Conservation (phyloP, 2,329 filamentous ascomycete genomes). For the Fusarium sp. region DNA sequence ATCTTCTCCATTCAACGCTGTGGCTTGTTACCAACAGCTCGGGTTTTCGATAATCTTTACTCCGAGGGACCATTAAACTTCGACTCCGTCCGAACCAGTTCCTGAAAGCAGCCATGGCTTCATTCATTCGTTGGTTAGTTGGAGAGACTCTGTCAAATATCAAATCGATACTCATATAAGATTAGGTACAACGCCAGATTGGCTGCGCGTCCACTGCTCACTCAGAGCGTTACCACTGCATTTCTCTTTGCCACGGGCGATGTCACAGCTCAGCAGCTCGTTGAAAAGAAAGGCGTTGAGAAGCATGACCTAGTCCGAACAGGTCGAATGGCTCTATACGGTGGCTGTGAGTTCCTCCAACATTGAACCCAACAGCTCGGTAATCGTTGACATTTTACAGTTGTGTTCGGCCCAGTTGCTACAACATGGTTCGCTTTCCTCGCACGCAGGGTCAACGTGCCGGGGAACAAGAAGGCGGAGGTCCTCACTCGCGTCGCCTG, state of each 20-base stretch:
- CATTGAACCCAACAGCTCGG: not conserved
- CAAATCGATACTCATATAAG: slow-evolving; percentile 21
- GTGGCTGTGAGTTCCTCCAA: slow-evolving; percentile 67
- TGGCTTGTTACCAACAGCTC: slow-evolving; percentile 29
- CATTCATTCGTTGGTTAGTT: slow-evolving; percentile 47
- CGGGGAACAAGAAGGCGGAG: slow-evolving; percentile 69
- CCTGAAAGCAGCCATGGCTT: slow-evolving; percentile 32
- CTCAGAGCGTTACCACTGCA: slow-evolving; percentile 88
- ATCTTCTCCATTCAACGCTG: slow-evolving; percentile 19
- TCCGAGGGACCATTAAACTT: slow-evolving; percentile 25
- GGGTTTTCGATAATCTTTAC: slow-evolving; percentile 7
- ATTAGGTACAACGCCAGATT: slow-evolving; percentile 86
- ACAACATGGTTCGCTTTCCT: slow-evolving; percentile 89
- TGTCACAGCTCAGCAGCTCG: slow-evolving; percentile 86
- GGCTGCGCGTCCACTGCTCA: slow-evolving; percentile 83
- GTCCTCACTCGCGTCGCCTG: slow-evolving; percentile 79
- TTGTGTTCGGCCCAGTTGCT: slow-evolving; percentile 86
- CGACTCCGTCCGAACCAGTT: not conserved
- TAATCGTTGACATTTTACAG: slow-evolving; percentile 51
- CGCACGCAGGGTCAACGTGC: slow-evolving; percentile 71
- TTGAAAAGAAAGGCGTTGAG: slow-evolving; percentile 80
- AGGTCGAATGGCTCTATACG: slow-evolving; percentile 82
- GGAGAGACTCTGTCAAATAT: not conserved
- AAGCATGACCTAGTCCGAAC: slow-evolving; percentile 80
- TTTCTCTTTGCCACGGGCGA: slow-evolving; percentile 95